A percentile compares a stretch with the other conserved stretches of the same genome.
Conservation (phyloP, 2,329 filamentous ascomycete species). For the Fusarium torreyae region DNA sequence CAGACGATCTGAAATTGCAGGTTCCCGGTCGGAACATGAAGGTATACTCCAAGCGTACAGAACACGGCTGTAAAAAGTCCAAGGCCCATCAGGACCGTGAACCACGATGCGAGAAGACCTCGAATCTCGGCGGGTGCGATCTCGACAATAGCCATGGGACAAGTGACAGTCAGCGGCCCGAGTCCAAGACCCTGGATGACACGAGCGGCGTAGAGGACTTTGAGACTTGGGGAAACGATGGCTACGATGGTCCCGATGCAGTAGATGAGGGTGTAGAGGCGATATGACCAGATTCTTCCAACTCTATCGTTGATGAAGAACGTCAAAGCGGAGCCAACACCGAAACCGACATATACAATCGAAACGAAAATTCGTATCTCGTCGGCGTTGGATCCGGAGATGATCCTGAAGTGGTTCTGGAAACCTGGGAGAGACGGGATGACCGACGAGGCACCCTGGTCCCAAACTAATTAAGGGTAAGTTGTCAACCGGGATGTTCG, state of each 20-base stretch:
- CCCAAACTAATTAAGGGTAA: too few relatives aligned
- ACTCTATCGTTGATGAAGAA: neutral
- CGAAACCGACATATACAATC: neutral
- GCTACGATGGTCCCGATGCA: neutral
- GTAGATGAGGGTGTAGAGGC: neutral
- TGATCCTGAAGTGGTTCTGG: neutral
- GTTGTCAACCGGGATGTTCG: too few relatives aligned
- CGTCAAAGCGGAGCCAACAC: neutral
- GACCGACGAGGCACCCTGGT: neutral
- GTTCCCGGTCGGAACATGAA: too few relatives aligned
- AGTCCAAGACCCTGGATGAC: neutral
- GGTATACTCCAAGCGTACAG: too few relatives aligned
- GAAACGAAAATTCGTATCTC: neutral
- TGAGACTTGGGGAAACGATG: neutral
- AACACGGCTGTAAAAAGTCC: too few relatives aligned
- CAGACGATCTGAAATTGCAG: too few relatives aligned
- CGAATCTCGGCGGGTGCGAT: too few relatives aligned
- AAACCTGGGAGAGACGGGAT: neutral
- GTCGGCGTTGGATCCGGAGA: neutral
- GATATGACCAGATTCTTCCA: neutral
- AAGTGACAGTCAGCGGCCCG: neutral
- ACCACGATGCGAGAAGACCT: too few relatives aligned
- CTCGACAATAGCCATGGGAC: too few relatives aligned
- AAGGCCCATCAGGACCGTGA: too few relatives aligned
- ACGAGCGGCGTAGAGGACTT: neutral